Evolutionary conservation across 805 yeast species (phyloP).

Genomic region (Metschnikowia vanudenii): DNA sequence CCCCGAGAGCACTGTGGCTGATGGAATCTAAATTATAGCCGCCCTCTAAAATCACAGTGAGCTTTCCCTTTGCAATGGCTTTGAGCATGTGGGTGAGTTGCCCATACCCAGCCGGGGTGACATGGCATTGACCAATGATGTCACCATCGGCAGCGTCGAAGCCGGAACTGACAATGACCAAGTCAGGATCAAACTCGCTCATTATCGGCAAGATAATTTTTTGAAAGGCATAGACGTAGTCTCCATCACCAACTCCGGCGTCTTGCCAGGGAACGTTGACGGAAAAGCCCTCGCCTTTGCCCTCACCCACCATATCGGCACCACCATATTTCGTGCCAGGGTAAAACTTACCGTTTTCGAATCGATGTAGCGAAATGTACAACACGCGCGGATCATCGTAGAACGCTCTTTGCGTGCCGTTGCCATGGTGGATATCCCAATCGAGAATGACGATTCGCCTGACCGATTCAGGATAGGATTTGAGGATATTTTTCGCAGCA

Average conservation of each 20-base stretch:
- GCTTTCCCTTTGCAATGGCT: constrained; percentile 80
- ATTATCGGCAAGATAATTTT: constrained; percentile 85
- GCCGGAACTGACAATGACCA: constrained; percentile 90
- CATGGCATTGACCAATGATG: constrained; percentile 93
- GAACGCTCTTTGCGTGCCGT: constrained; percentile 95
- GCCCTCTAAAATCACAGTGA: constrained; percentile 91
- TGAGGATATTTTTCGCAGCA: constrained; percentile 83
- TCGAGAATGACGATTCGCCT: constrained; percentile 80
- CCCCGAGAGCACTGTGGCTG: constrained; percentile 86
- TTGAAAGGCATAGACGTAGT: constrained; percentile 87
- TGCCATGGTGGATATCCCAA: constrained; percentile 99
- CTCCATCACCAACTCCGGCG: constrained; percentile 93
- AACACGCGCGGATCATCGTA: constrained; percentile 85
- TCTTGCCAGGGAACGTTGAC: constrained; percentile 93
- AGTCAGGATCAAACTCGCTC: constrained; percentile 86
- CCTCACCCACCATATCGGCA: constrained; percentile 78
- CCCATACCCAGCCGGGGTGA: constrained; percentile 93
- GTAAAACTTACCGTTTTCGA: constrained; percentile 86
- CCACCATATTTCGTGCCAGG: constrained; percentile 92
- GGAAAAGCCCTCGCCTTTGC: constrained; percentile 80
- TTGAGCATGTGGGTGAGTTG: constrained; percentile 93
- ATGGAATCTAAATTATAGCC: constrained; percentile 94
- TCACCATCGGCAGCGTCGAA: constrained; percentile 99
- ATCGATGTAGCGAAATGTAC: constrained; percentile 88
- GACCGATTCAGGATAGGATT: constrained; percentile 84